Base-by-base conservation (phyloP, 2,329 filamentous ascomycete genomes). In the Colletotrichum sp. region DNA sequence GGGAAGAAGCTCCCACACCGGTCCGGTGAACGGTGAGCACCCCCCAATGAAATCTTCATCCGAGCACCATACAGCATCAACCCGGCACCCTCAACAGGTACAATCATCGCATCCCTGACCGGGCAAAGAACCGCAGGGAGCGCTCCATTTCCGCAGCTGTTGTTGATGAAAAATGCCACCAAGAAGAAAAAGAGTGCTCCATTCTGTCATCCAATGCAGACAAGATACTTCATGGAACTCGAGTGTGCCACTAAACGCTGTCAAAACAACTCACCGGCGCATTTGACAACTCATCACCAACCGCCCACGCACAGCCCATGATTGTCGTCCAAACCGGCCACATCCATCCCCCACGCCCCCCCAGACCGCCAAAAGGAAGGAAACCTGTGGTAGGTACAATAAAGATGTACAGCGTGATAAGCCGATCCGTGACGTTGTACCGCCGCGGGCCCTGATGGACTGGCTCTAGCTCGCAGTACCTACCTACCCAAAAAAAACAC, bases 361-460 rank as follows among this genome's bases (percentile, higher is more conserved):
- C 26, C 24, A 69, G 32, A 60, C 67, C 52, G 34, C 34, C 55
- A 44, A 18, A 26, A 67, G 26, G 24, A 59, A 59, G 18, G 21
- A 28, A 28, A 59, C 24, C 44, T 13, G n/a, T 52, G 44, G 44
- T 13, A 52, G 10, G 44, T 52, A 52, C 13, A 28, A 68, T 57
- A 68, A 36, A 36, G 68, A 70, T 70, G 57, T 39, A 34, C 57
- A 44, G 68, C 36, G 6, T 24, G 52, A 55, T 28, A 59, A 24
- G 66, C 32, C 66, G 66, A 68, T 68, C 66, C 39, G 69, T 76
- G 73, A 76, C 73, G 64, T 72, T 26, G 69, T 52, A 30, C 36
- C 36, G 39, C 68, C 55, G 36, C 64, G 24, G 44, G 18, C 44
- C 44, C 44, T 52, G 18, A 21, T 21, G 44, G 44, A 6, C 44